Percentiles rank a stretch among this genome's conserved stretches.
Conservation (phyloP, 129 eudicot species). For the Centella asiatica region DNA sequence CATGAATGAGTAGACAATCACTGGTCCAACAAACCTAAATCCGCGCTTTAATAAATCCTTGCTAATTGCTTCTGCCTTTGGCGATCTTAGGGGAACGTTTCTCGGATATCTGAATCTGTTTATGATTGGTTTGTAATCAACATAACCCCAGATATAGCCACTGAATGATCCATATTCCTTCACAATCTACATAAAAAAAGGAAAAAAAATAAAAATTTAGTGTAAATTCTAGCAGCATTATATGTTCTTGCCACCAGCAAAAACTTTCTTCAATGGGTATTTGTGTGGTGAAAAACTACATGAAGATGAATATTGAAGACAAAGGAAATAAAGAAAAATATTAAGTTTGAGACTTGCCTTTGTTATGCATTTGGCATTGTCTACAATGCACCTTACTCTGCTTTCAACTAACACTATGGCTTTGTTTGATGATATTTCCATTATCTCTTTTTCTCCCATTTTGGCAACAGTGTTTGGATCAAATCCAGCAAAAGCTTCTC, state of each 20-base stretch:
- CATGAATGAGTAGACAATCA: slow-evolving; percentile 86
- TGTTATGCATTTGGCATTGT: slow-evolving; percentile 88
- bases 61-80: slow-evolving; percentile 90
- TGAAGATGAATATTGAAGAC: too few species aligned
- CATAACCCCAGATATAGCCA: slow-evolving; percentile 79
- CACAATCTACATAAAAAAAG: slow-evolving; percentile 60
- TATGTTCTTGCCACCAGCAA: too few species aligned
- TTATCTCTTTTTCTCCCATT: slow-evolving; percentile 74
- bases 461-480: slow-evolving; percentile 67
- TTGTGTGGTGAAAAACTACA: too few species aligned
- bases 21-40: slow-evolving; percentile 84
- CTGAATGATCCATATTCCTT: slow-evolving; percentile 82
- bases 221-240: too few species aligned
- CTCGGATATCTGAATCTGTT: slow-evolving; percentile 76
- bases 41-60: slow-evolving; percentile 73
- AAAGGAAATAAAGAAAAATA: background rate
- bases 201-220: too few species aligned
- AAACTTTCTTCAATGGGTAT: too few species aligned
- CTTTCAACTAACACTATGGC: slow-evolving; percentile 70
- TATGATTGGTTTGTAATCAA: slow-evolving; percentile 77
- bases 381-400: slow-evolving; percentile 84
- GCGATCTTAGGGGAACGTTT: slow-evolving; percentile 79
- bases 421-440: slow-evolving; percentile 60
- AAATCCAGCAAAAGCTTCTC: slow-evolving; percentile 87
- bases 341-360: slow-evolving; percentile 49